Conservation (phyloP, 1,284 basidiomycete species). For the Cutaneotrichosporon daszewskae region DNA sequence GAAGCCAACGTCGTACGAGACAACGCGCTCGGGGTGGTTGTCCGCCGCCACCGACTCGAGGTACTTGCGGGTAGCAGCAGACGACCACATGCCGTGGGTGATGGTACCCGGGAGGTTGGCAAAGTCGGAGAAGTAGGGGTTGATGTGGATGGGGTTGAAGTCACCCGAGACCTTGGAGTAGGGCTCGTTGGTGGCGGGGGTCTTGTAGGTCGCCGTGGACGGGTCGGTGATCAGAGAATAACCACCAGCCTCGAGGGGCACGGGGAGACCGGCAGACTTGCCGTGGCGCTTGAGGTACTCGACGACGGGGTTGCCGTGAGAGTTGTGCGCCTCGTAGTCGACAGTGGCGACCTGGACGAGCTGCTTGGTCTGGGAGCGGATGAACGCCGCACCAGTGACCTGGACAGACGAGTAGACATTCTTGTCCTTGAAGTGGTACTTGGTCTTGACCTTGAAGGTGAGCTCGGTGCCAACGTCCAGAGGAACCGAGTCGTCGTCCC, state of each 20-base stretch:
- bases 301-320: slow-evolving; percentile 86
- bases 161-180: slow-evolving; percentile 96
- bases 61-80: slow-evolving; percentile 86
- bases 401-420: slow-evolving; percentile 73
- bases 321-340: slow-evolving; percentile 78
- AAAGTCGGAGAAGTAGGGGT: slow-evolving; percentile 95
- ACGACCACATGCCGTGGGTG: slow-evolving; percentile 96
- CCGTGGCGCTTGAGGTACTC: slow-evolving; percentile 91
- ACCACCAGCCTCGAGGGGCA: slow-evolving; percentile 75
- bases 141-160: slow-evolving; percentile 90
- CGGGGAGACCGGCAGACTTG: slow-evolving; percentile 65
- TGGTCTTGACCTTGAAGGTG: slow-evolving; percentile 80
- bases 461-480: slow-evolving; percentile 74
- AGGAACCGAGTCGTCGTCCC: slow-evolving; percentile 76
- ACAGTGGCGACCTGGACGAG: slow-evolving; percentile 83
- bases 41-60: slow-evolving; percentile 92
- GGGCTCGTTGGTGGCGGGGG: slow-evolving; percentile 83
- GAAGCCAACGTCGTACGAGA: slow-evolving; percentile 85
- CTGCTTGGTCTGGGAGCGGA: slow-evolving; percentile 77
- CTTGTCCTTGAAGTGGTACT: slow-evolving; percentile 87
- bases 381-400: slow-evolving; percentile 77
- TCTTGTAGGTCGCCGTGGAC: slow-evolving; percentile 58
- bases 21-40: slow-evolving; percentile 83
- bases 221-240: slow-evolving; percentile 67
- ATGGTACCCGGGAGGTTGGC: slow-evolving; percentile 92